Percentiles rank a stretch among this genome's conserved stretches.
Conservation (phyloP, 768 basidiomycete species). For the Gymnopilus dilepis region DNA sequence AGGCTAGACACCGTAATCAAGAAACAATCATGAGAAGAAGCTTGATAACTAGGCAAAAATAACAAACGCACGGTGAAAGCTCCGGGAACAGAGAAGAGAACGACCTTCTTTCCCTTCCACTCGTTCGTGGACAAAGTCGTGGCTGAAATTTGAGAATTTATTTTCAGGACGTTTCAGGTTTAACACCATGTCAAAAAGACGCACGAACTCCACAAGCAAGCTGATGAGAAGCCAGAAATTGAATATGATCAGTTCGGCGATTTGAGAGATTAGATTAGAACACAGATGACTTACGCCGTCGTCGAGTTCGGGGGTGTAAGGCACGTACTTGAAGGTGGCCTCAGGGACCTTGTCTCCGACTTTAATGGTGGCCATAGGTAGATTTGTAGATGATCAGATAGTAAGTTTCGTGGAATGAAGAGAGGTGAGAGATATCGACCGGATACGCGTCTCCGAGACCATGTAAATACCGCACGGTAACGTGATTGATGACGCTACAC, state of each 20-base stretch:
- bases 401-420: background rate
- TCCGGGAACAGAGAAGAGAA: constrained; percentile 79
- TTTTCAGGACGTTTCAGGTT: constrained; percentile 2
- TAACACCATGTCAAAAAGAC: constrained; percentile 32
- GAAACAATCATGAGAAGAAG: constrained; percentile 44
- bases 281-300: constrained; percentile 48
- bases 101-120: constrained; percentile 85
- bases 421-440: constrained; percentile 16
- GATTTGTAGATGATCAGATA: background rate
- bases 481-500: constrained; percentile 10
- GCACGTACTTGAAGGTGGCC: constrained; percentile 54
- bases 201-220: constrained; percentile 68
- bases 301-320: constrained; percentile 67
- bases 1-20: constrained; percentile 50
- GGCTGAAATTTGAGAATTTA: constrained; percentile 41
- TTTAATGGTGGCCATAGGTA: constrained; percentile 37
- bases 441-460: constrained; percentile 3
- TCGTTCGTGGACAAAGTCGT: constrained; percentile 57
- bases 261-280: constrained; percentile 19
- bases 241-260: constrained; percentile 17
- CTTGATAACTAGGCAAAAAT: constrained; percentile 2
- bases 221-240: constrained; percentile 35
- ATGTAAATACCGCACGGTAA: constrained; percentile 15
- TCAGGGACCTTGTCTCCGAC: constrained; percentile 45
- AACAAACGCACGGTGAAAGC: constrained; percentile 70